A percentile compares a stretch with the other conserved stretches of the same genome.
These are phyloP conservation scores for Microbotryum scabiosae DNA, from an alignment of 1,284 basidiomycete species.

Conservation along the genomic window DNA sequence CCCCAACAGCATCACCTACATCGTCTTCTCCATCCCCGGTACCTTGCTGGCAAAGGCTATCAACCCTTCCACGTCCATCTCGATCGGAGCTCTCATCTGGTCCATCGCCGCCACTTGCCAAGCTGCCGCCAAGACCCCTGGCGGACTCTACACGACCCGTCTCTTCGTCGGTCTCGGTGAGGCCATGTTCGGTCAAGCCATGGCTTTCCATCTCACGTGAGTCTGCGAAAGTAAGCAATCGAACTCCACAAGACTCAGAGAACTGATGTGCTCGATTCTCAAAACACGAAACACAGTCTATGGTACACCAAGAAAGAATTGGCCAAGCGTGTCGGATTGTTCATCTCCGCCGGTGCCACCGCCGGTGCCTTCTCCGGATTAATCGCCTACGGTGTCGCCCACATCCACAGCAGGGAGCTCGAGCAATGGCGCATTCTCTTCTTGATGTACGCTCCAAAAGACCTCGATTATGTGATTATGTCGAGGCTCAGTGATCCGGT, in stretches of 20 bases:
- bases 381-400: slow-evolving; percentile 39
- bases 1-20: slow-evolving; percentile 36
- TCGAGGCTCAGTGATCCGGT: too few relatives aligned
- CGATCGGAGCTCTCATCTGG: slow-evolving; percentile 43
- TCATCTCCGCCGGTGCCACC: slow-evolving; percentile 42
- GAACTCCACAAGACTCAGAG: too few relatives aligned
- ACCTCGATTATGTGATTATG: too few relatives aligned
- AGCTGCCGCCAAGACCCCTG: slow-evolving; percentile 38
- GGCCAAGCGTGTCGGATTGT: slow-evolving; percentile 43
- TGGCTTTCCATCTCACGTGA: neutral
- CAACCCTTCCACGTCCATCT: slow-evolving; percentile 40
- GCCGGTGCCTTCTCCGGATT: slow-evolving; percentile 45
- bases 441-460: slow-evolving; percentile 46
- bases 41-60: slow-evolving; percentile 37
- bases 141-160: slow-evolving; percentile 39
- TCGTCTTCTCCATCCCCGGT: slow-evolving; percentile 37
- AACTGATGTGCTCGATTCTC: too few relatives aligned
- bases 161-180: slow-evolving; percentile 42
- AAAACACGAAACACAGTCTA: neutral
- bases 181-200: slow-evolving; percentile 10
- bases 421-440: slow-evolving; percentile 21
- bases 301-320: slow-evolving; percentile 44
- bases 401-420: slow-evolving; percentile 36
- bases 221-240: too few relatives aligned
- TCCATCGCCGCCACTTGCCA: slow-evolving; percentile 42